These are phyloP conservation scores for Mentha longifolia DNA, from an alignment of 257 asterid genomes.

Conservation along the genomic window DNA sequence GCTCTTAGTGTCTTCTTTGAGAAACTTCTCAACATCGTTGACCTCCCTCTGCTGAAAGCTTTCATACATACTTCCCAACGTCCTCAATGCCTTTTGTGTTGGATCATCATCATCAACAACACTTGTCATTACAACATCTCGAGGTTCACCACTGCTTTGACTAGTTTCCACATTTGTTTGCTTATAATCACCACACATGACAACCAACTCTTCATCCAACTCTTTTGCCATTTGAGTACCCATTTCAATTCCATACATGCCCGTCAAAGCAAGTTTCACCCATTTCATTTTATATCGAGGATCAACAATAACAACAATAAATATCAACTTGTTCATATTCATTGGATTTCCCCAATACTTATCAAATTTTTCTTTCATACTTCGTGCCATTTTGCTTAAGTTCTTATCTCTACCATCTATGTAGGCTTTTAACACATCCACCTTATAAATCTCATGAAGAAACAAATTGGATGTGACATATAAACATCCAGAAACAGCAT, in stretches of 20 bases:
- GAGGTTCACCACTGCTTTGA: neutral
- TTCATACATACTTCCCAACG: neutral
- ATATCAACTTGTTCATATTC: no score
- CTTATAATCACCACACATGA: neutral
- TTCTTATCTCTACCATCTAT: neutral
- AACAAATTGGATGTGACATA: no score
- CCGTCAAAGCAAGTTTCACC: no score
- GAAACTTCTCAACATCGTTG: neutral
- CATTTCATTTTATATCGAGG: no score
- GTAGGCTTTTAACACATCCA: neutral
- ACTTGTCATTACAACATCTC: neutral
- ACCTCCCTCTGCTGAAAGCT: neutral
- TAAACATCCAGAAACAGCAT: no score
- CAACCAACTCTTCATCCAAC: neutral
- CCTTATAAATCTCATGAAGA: neutral
- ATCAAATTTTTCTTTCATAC: neutral
- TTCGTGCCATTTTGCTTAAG: neutral
- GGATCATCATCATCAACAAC: neutral
- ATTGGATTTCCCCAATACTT: no score
- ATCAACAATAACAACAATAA: no score
- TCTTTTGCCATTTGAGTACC: no score
- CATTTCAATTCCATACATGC: no score
- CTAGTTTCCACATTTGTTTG: neutral
- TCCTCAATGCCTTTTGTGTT: neutral
- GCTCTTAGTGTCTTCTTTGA: neutral